Percentiles rank a stretch among this genome's conserved stretches.
These are phyloP conservation scores for Scheffersomyces parashehatae DNA, from an alignment of 1,139 yeast species.

Conservation along the genomic window DNA sequence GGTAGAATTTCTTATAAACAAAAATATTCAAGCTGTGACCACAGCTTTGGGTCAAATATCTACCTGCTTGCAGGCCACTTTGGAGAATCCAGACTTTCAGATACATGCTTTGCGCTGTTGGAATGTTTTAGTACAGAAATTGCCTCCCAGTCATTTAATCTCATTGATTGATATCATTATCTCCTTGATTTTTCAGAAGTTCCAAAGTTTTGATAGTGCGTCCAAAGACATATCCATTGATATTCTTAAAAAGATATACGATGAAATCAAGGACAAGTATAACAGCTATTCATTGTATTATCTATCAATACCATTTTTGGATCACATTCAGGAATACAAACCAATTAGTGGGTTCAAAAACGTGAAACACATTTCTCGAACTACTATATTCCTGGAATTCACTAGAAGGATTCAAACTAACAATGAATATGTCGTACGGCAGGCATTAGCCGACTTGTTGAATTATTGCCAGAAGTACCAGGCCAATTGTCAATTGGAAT, in stretches of 20 bases:
- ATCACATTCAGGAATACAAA: conserved; percentile 14
- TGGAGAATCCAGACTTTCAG: conserved; percentile 65
- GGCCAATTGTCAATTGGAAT: conserved; percentile 43
- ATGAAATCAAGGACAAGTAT: conserved; percentile 33
- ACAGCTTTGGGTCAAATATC: conserved; percentile 87
- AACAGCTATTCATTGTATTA: conserved; percentile 46
- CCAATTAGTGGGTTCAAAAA: conserved; percentile 20
- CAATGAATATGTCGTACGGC: conserved; percentile 75
- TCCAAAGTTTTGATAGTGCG: conserved; percentile 48
- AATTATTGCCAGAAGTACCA: conserved; percentile 52
- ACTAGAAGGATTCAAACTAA: conserved; percentile 61
- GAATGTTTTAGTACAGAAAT: conserved; percentile 51
- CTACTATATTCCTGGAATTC: conserved; percentile 44
- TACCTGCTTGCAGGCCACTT: conserved; percentile 80
- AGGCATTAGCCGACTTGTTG: conserved; percentile 69
- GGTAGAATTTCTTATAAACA: conserved; percentile 62
- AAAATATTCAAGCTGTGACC: conserved; percentile 62
- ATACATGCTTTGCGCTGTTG: conserved; percentile 68
- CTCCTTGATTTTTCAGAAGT: conserved; percentile 59
- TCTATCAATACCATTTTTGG: conserved; percentile 49
- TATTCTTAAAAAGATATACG: conserved; percentile 43
- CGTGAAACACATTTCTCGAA: conserved; percentile 27
- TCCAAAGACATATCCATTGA: conserved; percentile 49
- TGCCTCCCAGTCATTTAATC: conserved; percentile 54
- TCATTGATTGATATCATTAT: conserved; percentile 48